A percentile compares a stretch with the other conserved stretches of the same genome.
Evolutionary conservation across 2,329 filamentous ascomycete species (phyloP).

Genomic region (Aspergillus japonicus): DNA sequence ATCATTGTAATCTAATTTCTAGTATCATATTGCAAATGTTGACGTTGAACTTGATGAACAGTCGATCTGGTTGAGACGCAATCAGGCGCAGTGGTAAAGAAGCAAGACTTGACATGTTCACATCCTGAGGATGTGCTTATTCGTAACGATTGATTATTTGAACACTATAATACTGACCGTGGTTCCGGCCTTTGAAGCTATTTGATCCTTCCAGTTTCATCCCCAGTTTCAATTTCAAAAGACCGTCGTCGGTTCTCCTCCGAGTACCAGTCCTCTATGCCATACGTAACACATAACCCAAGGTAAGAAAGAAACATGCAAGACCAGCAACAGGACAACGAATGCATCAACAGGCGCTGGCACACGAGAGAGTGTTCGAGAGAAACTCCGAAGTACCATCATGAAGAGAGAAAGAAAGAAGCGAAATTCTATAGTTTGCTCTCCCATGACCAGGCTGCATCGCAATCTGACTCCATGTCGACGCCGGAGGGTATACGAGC

Average conservation of each 20-base stretch:
- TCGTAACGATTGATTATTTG: constrained; percentile 4
- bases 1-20: too few relatives aligned
- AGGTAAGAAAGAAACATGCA: constrained; percentile 25
- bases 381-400: constrained; percentile 20
- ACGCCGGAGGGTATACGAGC: constrained; percentile 44
- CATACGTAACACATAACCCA: constrained; percentile 31
- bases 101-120: neutral
- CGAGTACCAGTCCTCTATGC: constrained; percentile 23
- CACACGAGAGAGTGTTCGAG: constrained; percentile 12
- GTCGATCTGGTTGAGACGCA: too few relatives aligned
- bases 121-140: neutral
- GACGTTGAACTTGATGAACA: too few relatives aligned
- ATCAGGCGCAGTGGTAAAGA: too few relatives aligned
- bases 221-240: constrained; percentile 9
- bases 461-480: constrained; percentile 36
- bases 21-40: too few relatives aligned
- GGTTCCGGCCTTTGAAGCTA: neutral
- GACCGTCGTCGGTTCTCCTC: constrained; percentile 21
- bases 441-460: constrained; percentile 36
- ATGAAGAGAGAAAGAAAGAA: constrained; percentile 18
- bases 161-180: neutral
- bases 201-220: constrained; percentile 6
- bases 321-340: constrained; percentile 23
- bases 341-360: constrained; percentile 25
- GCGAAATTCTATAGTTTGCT: constrained; percentile 30